Evolutionary conservation across 1,284 basidiomycete genomes (phyloP).

Genomic region (Chalciporus sp.): DNA sequence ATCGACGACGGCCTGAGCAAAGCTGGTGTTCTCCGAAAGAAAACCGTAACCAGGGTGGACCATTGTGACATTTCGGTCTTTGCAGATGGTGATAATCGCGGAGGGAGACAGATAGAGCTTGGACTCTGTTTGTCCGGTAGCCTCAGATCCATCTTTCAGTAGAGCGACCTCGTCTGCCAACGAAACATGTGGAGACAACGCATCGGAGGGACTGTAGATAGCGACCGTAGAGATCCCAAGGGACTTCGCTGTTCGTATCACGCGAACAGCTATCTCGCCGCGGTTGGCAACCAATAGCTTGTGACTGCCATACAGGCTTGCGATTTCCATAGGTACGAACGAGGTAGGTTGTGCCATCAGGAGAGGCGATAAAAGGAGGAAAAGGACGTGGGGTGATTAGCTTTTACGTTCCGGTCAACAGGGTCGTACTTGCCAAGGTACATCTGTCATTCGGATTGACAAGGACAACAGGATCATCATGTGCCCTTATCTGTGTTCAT

Average conservation of each 20-base stretch:
- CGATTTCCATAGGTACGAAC: constrained; percentile 11
- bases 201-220: constrained; percentile 57
- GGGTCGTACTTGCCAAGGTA: background rate
- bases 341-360: background rate
- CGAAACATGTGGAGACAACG: constrained; percentile 54
- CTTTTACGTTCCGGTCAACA: background rate
- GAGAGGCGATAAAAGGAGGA: background rate
- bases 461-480: background rate
- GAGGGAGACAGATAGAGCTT: constrained; percentile 46
- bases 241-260: constrained; percentile 54
- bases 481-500: no score
- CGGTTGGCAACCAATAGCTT: constrained; percentile 52
- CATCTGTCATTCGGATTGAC: background rate
- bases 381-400: background rate
- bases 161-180: constrained; percentile 51
- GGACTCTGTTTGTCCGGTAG: constrained; percentile 34
- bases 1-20: constrained; percentile 51
- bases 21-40: constrained; percentile 64
- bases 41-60: constrained; percentile 73
- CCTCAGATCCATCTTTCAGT: constrained; percentile 30
- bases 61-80: constrained; percentile 49
- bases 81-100: constrained; percentile 48
- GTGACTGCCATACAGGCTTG: constrained; percentile 28
- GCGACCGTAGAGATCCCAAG: constrained; percentile 52
- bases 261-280: constrained; percentile 57